Conservation (phyloP, 139 green algal species). For the Chlamydomonas schloesseri region DNA sequence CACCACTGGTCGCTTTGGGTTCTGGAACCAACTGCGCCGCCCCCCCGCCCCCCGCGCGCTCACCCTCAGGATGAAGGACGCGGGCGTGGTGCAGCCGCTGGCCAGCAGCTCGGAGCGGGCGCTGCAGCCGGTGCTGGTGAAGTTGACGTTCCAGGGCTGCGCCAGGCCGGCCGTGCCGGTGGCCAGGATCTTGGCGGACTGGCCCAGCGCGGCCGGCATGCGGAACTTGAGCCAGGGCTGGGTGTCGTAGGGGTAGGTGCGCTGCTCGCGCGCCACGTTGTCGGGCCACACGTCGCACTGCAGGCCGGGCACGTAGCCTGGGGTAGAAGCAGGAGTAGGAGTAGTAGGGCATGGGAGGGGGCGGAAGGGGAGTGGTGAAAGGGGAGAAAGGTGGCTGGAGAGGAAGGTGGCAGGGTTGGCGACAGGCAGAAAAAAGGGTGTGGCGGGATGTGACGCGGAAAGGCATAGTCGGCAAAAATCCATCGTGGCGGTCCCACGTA, state of each 20-base stretch:
- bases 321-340: neutral
- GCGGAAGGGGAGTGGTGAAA: neutral
- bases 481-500: too few species aligned
- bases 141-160: neutral
- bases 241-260: neutral
- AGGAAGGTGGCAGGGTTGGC: too few species aligned
- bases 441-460: too few species aligned
- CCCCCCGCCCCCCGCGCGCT: too few species aligned
- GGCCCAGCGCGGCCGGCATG: neutral
- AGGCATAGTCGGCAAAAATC: too few species aligned
- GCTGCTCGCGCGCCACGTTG: neutral
- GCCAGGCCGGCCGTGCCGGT: neutral
- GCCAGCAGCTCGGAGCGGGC: neutral
- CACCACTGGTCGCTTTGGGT: too few species aligned
- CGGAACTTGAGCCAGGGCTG: constrained; percentile 10
- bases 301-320: constrained; percentile 39
- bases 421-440: too few species aligned
- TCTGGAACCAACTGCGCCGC: too few species aligned
- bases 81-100: neutral
- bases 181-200: neutral
- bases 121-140: neutral
- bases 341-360: too few species aligned
- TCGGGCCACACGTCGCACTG: constrained; percentile 31
- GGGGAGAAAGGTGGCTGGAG: neutral
- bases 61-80: neutral